phyloP scores from a whole-genome alignment of 2,329 filamentous ascomycete species.

The Hymenoscyphus fraxineus region DNA sequence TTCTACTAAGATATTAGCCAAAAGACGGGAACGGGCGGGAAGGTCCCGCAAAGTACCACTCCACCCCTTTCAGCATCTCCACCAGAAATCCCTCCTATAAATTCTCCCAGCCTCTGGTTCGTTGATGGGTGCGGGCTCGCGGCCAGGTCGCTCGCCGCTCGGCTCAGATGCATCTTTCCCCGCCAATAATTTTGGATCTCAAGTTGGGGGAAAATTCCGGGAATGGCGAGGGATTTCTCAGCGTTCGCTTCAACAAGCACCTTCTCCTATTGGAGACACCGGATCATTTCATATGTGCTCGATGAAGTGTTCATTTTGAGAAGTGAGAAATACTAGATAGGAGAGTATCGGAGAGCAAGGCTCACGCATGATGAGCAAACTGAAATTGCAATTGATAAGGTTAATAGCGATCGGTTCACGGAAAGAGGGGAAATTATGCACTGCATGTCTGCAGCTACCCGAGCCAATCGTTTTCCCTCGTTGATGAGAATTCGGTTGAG shows the following conservation, averaged over 20 bases:
- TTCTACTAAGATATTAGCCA: slow-evolving; percentile 1
- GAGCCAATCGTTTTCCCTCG: neutral
- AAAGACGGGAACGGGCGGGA: neutral
- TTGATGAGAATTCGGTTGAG: neutral
- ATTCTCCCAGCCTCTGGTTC: neutral
- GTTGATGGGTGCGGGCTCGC: neutral
- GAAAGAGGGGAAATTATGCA: slow-evolving; percentile 4
- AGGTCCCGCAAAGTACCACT: neutral
- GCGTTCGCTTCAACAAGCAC: neutral
- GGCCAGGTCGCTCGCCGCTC: neutral
- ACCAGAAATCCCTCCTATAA: neutral
- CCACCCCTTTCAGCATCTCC: neutral
- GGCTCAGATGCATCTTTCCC: slow-evolving; percentile 1
- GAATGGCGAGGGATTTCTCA: neutral
- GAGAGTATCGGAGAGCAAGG: neutral
- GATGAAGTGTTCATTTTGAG: neutral
- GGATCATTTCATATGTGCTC: neutral
- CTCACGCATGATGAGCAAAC: neutral
- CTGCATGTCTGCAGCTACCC: slow-evolving; percentile 6
- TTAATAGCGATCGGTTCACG: no score
- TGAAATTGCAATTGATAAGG: slow-evolving; percentile 1
- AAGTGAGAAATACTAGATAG: neutral
- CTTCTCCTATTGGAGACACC: neutral
- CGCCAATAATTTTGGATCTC: neutral
- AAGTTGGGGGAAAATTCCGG: neutral